phyloP scores from a whole-genome alignment of 208 protist species.

The Jaenimonas drosophilae region DNA sequence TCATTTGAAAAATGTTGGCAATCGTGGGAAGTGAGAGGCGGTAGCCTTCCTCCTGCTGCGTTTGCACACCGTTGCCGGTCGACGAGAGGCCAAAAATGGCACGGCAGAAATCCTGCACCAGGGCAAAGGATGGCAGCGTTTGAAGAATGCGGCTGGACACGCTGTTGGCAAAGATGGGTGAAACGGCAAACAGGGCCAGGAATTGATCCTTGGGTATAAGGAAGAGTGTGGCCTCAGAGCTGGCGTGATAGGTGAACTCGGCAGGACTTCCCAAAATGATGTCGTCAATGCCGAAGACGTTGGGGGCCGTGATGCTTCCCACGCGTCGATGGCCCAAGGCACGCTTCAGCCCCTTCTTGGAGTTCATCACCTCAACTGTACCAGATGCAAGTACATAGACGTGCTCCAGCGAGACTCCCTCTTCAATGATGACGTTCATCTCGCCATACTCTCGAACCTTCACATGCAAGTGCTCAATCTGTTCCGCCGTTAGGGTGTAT shows the following conservation, averaged over 20 bases:
- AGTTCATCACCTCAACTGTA: conserved; percentile 80
- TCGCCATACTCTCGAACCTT: conserved; percentile 79
- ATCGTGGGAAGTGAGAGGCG: conserved; percentile 36
- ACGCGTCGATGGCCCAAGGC: conserved; percentile 66
- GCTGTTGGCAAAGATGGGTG: conserved; percentile 69
- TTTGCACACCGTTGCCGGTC: conserved; percentile 12
- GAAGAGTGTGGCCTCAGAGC: conserved; percentile 43
- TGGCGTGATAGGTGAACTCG: conserved; percentile 76
- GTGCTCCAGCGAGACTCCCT: conserved; percentile 50
- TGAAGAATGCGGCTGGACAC: conserved; percentile 62
- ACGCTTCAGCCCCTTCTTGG: conserved; percentile 50
- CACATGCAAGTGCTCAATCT: conserved; percentile 41
- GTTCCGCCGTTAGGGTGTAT: conserved; percentile 49
- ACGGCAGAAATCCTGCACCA: conserved; percentile 70
- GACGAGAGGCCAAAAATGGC: conserved; percentile 58
- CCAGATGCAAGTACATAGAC: conserved; percentile 74
- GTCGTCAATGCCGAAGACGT: conserved; percentile 70
- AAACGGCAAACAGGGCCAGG: conserved; percentile 43
- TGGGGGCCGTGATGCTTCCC: conserved; percentile 61
- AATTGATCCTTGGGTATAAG: conserved; percentile 66
- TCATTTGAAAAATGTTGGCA: conserved; percentile 38
- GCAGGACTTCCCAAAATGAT: conserved; percentile 61
- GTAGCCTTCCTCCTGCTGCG: conserved; percentile 20
- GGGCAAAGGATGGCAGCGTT: conserved; percentile 46
- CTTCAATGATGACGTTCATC: conserved; percentile 73